Evolutionary conservation across 78 protist genomes (phyloP).

Genomic region (Speleostelium caveatum): DNA sequence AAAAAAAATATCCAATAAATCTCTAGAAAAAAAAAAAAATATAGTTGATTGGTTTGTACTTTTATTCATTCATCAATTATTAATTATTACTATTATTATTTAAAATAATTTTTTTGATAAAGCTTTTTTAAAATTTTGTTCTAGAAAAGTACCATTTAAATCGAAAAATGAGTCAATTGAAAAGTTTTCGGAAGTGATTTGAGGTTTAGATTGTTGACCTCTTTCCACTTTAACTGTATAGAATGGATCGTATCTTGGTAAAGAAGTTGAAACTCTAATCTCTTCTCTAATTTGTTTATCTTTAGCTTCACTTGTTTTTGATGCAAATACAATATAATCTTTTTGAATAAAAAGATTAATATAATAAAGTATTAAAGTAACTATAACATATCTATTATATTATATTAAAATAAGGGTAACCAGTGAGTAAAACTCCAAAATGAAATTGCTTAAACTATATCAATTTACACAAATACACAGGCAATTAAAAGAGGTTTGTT

Average conservation of each 20-base stretch:
- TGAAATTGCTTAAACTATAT: background rate
- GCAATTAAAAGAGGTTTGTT: slow-evolving; percentile 67
- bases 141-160: background rate
- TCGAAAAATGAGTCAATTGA: background rate
- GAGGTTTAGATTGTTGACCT: background rate
- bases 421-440: background rate
- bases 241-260: slow-evolving; percentile 56
- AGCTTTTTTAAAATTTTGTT: background rate
- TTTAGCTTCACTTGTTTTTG: background rate
- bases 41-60: too few species aligned
- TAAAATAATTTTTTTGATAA: background rate
- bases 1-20: too few species aligned
- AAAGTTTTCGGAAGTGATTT: background rate
- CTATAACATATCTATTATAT: slow-evolving; percentile 16
- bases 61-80: too few species aligned
- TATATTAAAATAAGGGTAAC: background rate
- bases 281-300: too few species aligned
- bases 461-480: slow-evolving; percentile 62
- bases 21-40: too few species aligned
- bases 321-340: slow-evolving; percentile 35
- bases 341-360: slow-evolving; percentile 64
- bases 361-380: slow-evolving; percentile 37
- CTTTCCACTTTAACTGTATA: slow-evolving; percentile 50
- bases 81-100: background rate
- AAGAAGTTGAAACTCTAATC: slow-evolving; percentile 1